Percentiles rank a stretch among this genome's conserved stretches.
Conservation (phyloP, 306 rosid genomes). For the Boehmeria nivea region DNA sequence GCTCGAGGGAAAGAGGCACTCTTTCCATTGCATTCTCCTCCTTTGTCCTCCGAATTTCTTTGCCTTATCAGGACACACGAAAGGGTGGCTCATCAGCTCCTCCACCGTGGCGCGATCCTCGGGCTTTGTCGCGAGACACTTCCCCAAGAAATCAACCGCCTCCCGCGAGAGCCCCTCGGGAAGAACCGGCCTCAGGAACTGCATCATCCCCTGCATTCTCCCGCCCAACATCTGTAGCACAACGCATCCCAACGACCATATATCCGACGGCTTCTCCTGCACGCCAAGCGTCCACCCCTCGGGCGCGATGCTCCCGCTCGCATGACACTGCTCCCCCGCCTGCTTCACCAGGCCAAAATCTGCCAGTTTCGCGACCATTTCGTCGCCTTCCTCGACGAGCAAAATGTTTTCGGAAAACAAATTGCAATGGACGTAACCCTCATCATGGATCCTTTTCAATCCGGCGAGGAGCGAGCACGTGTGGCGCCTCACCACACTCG, state of each 20-base stretch:
- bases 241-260: constrained; percentile 18
- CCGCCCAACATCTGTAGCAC: constrained; percentile 7
- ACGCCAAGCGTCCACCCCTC: not conserved
- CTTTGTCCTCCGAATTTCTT: no score
- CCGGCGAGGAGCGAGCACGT: constrained; percentile 1
- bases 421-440: constrained; percentile 17
- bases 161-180: no score
- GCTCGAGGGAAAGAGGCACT: no score
- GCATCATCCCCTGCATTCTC: no score
- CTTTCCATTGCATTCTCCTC: no score
- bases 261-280: constrained; percentile 13
- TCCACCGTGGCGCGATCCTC: no score
- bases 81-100: no score
- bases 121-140: no score
- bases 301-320: not conserved
- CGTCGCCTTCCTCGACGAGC: not conserved
- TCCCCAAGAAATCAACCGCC: no score
- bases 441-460: not conserved
- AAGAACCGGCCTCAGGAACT: no score
- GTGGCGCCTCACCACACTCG: not conserved
- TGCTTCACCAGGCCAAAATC: constrained; percentile 18
- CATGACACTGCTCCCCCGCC: no score
- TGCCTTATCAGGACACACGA: no score
- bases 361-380: constrained; percentile 3
- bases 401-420: constrained; percentile 3